Base-by-base conservation (phyloP, 139 green algal genomes). In the Chlamydomonas sphaeroides region DNA sequence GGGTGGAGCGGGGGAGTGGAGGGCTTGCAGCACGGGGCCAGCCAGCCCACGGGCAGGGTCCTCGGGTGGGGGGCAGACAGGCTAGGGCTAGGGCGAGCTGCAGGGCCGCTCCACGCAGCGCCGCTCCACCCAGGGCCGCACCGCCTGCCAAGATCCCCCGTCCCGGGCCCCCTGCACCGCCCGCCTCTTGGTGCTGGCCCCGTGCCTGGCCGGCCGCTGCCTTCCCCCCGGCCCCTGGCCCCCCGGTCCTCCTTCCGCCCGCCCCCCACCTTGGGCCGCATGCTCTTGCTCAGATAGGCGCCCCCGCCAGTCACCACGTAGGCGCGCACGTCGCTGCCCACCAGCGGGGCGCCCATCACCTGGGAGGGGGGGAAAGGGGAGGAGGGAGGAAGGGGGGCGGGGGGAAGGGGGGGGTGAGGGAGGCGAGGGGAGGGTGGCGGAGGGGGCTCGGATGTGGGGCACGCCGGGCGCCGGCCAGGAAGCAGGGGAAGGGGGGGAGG, bases 341-440 rank as follows among this genome's bases (percentile, higher is more conserved):
- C 89, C 77, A 97, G 65, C 17, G 93, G 94, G 1, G 93, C 91
- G 0, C 94, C 94, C 89, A 97, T 90, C 25, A 96, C 90, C 91
- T 95, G 65, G 11, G 32, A 30, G 53, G 25, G 30, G 35, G 51
- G 36, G 61, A 38, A 38, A 5, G n/a, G n/a, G 61, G 15, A 67
- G 15, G n/a, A 25, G 61, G 26, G 7, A 18, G 11, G 61, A 67
- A 14, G 61, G 32, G 15, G 35, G 33, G 48, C 33, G 15, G 30
- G 15, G 63, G 30, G 63, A 26, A 2, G 63, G 11, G 53, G 38
- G 20, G 38, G 36, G 36, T 2, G 65, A 38, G 65, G 65, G 65
- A 4, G 38, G 23, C 5, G 35, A 5, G 38, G 17, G 36, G 25
- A 25, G 28, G 65, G 28, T 10, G 38, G 38, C 11, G 36, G 65